Evolutionary conservation across 208 protist species (phyloP).

Genomic region (Trypanosoma mega): DNA sequence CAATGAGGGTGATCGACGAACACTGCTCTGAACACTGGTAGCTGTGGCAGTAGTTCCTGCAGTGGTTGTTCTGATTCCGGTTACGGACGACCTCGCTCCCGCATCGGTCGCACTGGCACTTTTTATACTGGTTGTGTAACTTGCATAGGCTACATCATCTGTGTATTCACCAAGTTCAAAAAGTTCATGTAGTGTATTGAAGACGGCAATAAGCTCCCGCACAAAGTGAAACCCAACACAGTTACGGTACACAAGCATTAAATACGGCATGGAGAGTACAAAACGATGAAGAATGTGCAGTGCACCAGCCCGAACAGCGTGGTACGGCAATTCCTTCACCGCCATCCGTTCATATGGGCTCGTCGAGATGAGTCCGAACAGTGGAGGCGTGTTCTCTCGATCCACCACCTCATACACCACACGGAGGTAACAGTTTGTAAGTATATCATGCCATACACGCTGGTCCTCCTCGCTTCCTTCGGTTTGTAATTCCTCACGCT

Average conservation of each 20-base stretch:
- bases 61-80: too few relatives aligned
- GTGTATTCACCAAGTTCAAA: constrained; percentile 49
- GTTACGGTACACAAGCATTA: constrained; percentile 60
- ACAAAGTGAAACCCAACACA: constrained; percentile 60
- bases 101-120: background rate
- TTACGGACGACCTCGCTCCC: too few relatives aligned
- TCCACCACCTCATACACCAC: constrained; percentile 33
- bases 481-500: constrained; percentile 26
- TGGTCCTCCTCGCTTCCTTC: constrained; percentile 35
- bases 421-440: constrained; percentile 49
- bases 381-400: constrained; percentile 8
- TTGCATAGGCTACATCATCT: constrained; percentile 9
- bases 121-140: background rate
- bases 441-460: constrained; percentile 56
- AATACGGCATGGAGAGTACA: constrained; percentile 58
- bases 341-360: constrained; percentile 50
- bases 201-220: constrained; percentile 65
- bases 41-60: background rate
- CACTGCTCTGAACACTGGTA: background rate
- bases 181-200: constrained; percentile 62
- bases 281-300: constrained; percentile 54
- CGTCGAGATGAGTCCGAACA: constrained; percentile 16
- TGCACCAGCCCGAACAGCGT: constrained; percentile 30
- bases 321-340: constrained; percentile 73
- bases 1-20: constrained; percentile 21